Conservation (phyloP, 2,329 filamentous ascomycete genomes). For the Pseudogymnoascus sp. region DNA sequence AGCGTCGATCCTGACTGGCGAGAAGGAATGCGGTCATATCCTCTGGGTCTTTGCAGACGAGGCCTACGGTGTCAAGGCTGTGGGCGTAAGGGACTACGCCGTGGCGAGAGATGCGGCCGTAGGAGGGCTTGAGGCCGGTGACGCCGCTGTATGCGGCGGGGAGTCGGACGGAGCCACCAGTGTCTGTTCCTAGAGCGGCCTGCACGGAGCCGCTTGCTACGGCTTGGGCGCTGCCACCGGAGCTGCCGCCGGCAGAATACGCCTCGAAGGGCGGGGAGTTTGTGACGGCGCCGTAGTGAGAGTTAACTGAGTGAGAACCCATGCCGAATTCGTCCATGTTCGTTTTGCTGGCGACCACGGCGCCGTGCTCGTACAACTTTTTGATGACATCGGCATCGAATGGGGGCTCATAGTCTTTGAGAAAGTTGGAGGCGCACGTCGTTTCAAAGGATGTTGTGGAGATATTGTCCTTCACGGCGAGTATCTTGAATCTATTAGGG, state of each 20-base stretch:
- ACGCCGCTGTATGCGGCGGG: slow-evolving; percentile 64
- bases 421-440: slow-evolving; percentile 73
- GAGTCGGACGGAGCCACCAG: slow-evolving; percentile 61
- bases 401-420: slow-evolving; percentile 63
- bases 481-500: neutral
- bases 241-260: slow-evolving; percentile 77
- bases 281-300: slow-evolving; percentile 56
- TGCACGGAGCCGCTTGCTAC: slow-evolving; percentile 55
- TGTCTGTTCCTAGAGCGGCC: slow-evolving; percentile 81
- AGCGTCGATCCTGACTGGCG: slow-evolving; percentile 12
- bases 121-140: slow-evolving; percentile 66
- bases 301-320: slow-evolving; percentile 73
- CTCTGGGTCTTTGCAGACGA: slow-evolving; percentile 41
- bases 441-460: slow-evolving; percentile 57
- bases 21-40: slow-evolving; percentile 28
- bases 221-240: slow-evolving; percentile 84
- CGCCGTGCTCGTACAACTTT: slow-evolving; percentile 56
- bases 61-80: slow-evolving; percentile 64
- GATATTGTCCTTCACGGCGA: slow-evolving; percentile 69
- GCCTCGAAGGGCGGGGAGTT: slow-evolving; percentile 29
- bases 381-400: slow-evolving; percentile 75
- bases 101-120: slow-evolving; percentile 59
- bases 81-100: slow-evolving; percentile 68
- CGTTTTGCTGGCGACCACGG: slow-evolving; percentile 65
- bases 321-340: slow-evolving; percentile 97